Conservation (phyloP, 129 eudicot species). For the Flaveria linearis region DNA sequence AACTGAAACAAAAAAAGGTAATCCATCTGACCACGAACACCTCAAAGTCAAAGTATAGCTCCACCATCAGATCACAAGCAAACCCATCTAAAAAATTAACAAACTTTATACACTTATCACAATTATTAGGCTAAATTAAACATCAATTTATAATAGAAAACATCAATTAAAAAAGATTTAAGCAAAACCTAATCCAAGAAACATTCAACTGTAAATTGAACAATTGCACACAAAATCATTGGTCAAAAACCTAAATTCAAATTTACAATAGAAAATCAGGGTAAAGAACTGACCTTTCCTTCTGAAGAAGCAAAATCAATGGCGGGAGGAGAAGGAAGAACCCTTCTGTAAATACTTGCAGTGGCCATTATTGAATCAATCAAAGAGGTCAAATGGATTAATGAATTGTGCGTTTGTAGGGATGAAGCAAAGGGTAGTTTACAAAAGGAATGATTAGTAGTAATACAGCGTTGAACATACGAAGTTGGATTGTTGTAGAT, state of each 20-base stretch:
- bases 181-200: constrained; percentile 13
- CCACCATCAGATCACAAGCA: background rate
- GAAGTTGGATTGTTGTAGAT: background rate
- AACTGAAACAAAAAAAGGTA: background rate
- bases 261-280: background rate
- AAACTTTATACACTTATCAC: background rate
- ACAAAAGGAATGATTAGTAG: constrained; percentile 10
- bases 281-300: constrained; percentile 62
- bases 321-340: constrained; percentile 98
- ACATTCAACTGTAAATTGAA: background rate
- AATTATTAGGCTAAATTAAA: no score
- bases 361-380: constrained; percentile 56
- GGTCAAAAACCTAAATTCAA: constrained; percentile 6
- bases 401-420: background rate
- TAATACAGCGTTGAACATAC: background rate
- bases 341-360: constrained; percentile 83
- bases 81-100: background rate
- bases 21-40: constrained; percentile 2
- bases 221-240: background rate
- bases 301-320: constrained; percentile 84
- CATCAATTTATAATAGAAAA: no score
- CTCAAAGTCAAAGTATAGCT: background rate
- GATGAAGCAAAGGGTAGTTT: constrained; percentile 28
- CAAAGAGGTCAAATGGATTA: background rate
- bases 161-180: background rate